Evolutionary conservation across 140 eudicot species (phyloP), one percentile per base, ranked within the genome.

Genomic region (Senecio squalidus): DNA sequence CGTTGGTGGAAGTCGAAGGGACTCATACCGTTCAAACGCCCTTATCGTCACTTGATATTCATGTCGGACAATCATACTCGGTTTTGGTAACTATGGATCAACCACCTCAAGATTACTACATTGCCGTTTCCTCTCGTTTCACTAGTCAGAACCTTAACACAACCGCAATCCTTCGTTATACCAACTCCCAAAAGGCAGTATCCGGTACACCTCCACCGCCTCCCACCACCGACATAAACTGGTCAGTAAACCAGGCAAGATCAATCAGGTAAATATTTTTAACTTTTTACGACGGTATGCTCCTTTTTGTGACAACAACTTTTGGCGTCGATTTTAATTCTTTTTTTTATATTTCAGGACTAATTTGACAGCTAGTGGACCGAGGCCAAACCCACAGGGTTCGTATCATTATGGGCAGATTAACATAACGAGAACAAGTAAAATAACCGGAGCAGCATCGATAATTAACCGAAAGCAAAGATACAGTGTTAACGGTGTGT

Each of bases 31-130:
- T 87, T 16, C 96, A 87, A 77, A 74, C 74, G 2, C 10, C 69
- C 6, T 60, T 68, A 13, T 76, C 91, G 20, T 81, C 91, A 2
- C 81, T 92, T 0, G 98, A 92, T 41, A 67, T 87, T 51, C 98
- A 92, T 27, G 86, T 84, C 9, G 98, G 98, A 49, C 98, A 92
- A 45, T 92, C 96, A 4, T 92, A 87, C 71, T 92, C 98, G 0
- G 95, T 92, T 3, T 65, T 92, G 2, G 85, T 92, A 38, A 92
- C 96, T 2, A 96, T 96, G 0, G 87, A 92, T 44, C 94, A 84
- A 18, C 75, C 83, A 0, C 75, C 79, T 24, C 75, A 70, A 60
- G 96, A 84, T 64, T 92, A 83, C 64, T 77, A 84, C 71, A 79
- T 92, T 3, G 86, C 76, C 0, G 95, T 84, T 15, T 87, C 98